phyloP scores from a whole-genome alignment of 805 yeast genomes.

The Candida arabinofermentans region DNA sequence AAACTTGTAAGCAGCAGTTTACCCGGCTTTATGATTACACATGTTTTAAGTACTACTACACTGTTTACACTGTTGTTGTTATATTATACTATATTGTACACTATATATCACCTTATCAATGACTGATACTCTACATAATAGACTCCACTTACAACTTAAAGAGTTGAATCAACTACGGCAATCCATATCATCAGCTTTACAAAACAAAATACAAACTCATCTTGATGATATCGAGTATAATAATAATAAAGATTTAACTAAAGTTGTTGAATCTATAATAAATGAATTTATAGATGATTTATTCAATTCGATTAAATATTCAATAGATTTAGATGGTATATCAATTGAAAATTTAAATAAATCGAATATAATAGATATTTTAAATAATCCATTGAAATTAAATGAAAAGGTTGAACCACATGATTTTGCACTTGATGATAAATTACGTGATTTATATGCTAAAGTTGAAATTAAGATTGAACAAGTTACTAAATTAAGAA shows the following conservation, averaged over 20 bases:
- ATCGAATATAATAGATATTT: conserved; percentile 8
- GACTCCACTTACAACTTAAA: conserved; percentile 45
- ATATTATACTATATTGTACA: background rate
- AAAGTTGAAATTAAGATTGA: conserved; percentile 62
- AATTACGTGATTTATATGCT: conserved; percentile 51
- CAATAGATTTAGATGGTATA: conserved; percentile 58
- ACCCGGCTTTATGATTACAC: too few species aligned
- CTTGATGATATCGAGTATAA: conserved; percentile 9
- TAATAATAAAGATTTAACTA: conserved; percentile 18
- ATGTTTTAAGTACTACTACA: too few species aligned
- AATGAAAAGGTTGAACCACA: conserved; percentile 58
- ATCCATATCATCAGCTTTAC: conserved; percentile 39
- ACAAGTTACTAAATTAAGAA: conserved; percentile 50
- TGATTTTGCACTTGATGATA: conserved; percentile 58
- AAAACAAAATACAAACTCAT: conserved; percentile 37
- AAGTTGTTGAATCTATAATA: conserved; percentile 39
- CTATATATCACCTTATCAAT: background rate
- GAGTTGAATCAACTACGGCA: conserved; percentile 49
- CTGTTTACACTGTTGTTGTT: background rate
- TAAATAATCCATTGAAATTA: conserved; percentile 15
- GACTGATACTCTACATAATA: conserved; percentile 32
- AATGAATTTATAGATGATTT: conserved; percentile 45
- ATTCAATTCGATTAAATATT: conserved; percentile 54
- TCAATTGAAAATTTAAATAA: conserved; percentile 14
- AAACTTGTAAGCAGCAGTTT: too few species aligned